Conservation (phyloP, 2,329 filamentous ascomycete species). For the Pyricularia grisea region DNA sequence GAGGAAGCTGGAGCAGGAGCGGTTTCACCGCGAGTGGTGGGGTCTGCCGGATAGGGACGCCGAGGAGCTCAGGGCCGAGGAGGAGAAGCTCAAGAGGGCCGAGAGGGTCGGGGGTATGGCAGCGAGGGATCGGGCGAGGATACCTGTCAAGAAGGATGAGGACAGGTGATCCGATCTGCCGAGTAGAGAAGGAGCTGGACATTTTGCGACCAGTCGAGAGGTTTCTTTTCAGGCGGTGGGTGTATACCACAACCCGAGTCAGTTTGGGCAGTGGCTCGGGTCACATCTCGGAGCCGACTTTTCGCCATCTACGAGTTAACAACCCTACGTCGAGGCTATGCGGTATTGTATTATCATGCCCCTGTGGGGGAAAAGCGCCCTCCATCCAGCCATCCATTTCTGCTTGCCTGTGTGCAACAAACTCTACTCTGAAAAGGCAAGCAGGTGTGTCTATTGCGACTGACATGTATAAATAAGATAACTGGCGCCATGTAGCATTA, state of each 20-base stretch:
- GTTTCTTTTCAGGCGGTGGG: neutral
- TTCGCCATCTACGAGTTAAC: neutral
- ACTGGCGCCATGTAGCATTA: neutral
- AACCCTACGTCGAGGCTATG: too few relatives aligned
- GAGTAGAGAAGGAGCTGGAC: neutral
- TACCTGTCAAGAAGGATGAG: neutral
- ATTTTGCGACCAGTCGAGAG: neutral
- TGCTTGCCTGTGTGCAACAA: neutral
- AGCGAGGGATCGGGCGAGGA: slow-evolving; percentile 24
- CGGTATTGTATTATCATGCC: too few relatives aligned
- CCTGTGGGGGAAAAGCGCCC: too few relatives aligned
- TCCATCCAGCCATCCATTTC: neutral
- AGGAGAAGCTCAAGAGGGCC: slow-evolving; percentile 37
- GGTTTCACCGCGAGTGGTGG: slow-evolving; percentile 60
- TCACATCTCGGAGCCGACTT: neutral
- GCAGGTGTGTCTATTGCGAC: neutral
- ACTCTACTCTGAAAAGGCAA: neutral
- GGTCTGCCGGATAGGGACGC: slow-evolving; percentile 48
- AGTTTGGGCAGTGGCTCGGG: neutral
- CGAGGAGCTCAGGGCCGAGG: slow-evolving; percentile 36
- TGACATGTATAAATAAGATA: neutral
- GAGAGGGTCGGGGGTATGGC: slow-evolving; percentile 48
- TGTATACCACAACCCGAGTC: neutral
- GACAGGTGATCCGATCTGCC: neutral
- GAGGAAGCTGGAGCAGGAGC: slow-evolving; percentile 52